phyloP scores from a whole-genome alignment of 73 alveolate species.

The Paramecium biaurelia region DNA sequence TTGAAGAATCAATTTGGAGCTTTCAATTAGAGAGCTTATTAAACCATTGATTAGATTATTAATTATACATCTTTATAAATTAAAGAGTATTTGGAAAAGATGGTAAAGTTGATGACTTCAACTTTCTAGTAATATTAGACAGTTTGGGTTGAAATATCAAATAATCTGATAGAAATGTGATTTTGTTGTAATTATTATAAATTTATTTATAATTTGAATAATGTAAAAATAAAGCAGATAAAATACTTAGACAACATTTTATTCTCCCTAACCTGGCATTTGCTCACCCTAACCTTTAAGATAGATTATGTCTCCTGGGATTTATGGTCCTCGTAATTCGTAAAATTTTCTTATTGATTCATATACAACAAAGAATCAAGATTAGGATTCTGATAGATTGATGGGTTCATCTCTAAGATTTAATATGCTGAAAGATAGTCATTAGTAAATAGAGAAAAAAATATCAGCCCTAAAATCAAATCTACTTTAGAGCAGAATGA shows the following conservation, averaged over 20 bases:
- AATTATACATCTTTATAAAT: background rate
- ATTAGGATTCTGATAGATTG: background rate
- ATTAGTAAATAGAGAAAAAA: background rate
- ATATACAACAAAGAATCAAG: background rate
- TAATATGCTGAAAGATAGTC: background rate
- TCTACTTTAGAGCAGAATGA: background rate
- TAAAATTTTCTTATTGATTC: background rate
- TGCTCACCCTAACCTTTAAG: background rate
- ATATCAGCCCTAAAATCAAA: background rate
- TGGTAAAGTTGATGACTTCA: background rate
- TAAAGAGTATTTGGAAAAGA: background rate
- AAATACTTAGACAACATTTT: conserved; percentile 14
- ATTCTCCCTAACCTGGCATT: background rate
- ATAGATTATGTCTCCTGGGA: background rate
- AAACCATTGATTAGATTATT: background rate
- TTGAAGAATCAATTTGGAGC: background rate
- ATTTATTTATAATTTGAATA: background rate
- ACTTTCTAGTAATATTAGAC: background rate
- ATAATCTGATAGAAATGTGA: background rate
- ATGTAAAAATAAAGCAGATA: conserved; percentile 28
- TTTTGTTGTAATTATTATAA: background rate
- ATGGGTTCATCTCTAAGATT: background rate
- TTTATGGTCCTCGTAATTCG: conserved; percentile 16
- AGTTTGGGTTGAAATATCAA: background rate
- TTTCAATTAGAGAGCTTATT: background rate